A percentile compares a stretch with the other conserved stretches of the same genome.
Conservation (phyloP, 1,284 basidiomycete genomes). For the Pterulicium gracile region DNA sequence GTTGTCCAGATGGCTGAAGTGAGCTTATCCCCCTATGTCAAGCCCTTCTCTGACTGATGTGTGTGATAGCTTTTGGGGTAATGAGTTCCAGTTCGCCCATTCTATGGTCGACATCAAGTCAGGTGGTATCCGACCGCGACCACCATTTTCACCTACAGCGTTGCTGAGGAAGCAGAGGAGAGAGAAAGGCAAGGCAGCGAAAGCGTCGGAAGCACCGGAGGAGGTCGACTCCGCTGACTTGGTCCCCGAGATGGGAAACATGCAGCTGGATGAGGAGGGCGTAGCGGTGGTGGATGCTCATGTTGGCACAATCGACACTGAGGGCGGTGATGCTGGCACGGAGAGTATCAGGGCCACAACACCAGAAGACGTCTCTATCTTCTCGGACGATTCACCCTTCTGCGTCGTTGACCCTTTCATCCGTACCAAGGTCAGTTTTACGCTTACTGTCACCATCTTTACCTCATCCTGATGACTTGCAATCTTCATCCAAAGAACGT, state of each 20-base stretch:
- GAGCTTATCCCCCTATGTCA: conserved; percentile 10
- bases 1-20: conserved; percentile 37
- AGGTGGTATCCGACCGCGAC: conserved; percentile 23
- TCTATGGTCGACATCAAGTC: conserved; percentile 27
- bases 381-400: conserved; percentile 9
- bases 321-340: neutral
- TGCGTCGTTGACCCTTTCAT: conserved; percentile 40
- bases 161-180: too few relatives aligned
- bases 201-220: too few relatives aligned
- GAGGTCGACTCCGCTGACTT: too few relatives aligned
- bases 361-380: conserved; percentile 5
- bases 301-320: too few relatives aligned
- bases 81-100: conserved; percentile 22
- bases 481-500: conserved; percentile 22
- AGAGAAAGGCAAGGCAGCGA: too few relatives aligned
- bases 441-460: neutral
- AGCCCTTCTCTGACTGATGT: conserved; percentile 3
- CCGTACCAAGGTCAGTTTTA: conserved; percentile 25
- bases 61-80: conserved; percentile 31
- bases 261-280: too few relatives aligned
- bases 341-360: neutral
- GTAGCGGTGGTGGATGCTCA: too few relatives aligned
- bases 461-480: neutral
- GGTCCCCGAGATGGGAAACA: too few relatives aligned
- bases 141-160: neutral